Conservation (phyloP, 192 early-diverging fungal genomes). For the Physocladia obscura region DNA sequence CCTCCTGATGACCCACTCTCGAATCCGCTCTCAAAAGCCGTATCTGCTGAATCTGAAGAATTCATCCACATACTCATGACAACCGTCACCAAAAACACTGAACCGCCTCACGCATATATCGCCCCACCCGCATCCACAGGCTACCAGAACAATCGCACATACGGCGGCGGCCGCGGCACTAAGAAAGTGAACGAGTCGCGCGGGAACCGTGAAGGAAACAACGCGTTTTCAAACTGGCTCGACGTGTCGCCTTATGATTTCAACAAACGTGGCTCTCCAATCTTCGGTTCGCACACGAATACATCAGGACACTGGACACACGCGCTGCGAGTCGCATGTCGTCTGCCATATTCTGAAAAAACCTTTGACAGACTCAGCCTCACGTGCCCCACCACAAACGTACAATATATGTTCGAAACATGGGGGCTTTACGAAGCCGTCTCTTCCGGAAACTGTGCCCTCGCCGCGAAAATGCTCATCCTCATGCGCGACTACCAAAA, state of each 20-base stretch:
- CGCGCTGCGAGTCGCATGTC: constrained; percentile 14
- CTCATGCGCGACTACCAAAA: constrained; percentile 20
- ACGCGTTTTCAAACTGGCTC: constrained; percentile 6
- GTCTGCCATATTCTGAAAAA: constrained; percentile 4
- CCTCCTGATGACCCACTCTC: constrained; percentile 7
- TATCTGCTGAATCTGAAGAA: constrained; percentile 17
- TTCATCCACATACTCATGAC: background rate
- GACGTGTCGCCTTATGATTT: background rate
- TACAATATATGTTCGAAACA: background rate
- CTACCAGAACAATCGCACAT: constrained; percentile 11
- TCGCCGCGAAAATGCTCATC: constrained; percentile 27
- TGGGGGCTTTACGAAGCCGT: constrained; percentile 35
- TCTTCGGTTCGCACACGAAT: background rate
- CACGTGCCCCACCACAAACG: background rate
- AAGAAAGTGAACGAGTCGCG: constrained; percentile 54
- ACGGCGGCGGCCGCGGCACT: constrained; percentile 27
- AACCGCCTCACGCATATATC: background rate
- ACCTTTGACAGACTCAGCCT: constrained; percentile 7
- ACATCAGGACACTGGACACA: background rate
- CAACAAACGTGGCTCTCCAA: constrained; percentile 21
- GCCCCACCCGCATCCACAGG: constrained; percentile 1
- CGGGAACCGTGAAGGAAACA: constrained; percentile 55
- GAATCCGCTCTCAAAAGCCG: constrained; percentile 9
- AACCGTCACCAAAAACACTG: background rate
- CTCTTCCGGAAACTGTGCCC: constrained; percentile 18